Conservation (phyloP, 2,329 filamentous ascomycete species). For the Aspergillus sclerotialis region DNA sequence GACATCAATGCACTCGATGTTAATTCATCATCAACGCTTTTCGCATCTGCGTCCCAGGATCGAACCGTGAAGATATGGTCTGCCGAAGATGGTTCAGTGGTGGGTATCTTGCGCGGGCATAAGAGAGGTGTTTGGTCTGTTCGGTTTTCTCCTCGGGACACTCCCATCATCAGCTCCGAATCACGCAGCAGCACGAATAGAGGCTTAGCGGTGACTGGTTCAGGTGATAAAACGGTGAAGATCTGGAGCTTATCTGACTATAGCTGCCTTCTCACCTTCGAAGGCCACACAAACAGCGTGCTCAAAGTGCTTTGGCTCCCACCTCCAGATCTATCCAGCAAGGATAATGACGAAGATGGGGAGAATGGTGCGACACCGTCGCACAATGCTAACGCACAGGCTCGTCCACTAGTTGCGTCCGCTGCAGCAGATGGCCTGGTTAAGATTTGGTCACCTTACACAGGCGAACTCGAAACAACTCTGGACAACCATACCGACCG, state of each 20-base stretch:
- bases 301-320: constrained; percentile 87
- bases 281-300: constrained; percentile 93
- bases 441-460: constrained; percentile 89
- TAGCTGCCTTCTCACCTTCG: constrained; percentile 85
- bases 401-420: constrained; percentile 55
- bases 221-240: constrained; percentile 92
- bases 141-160: constrained; percentile 74
- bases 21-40: constrained; percentile 66
- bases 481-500: constrained; percentile 96
- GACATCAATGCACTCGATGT: constrained; percentile 94
- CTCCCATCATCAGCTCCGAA: constrained; percentile 67
- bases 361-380: constrained; percentile 22
- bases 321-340: constrained; percentile 33
- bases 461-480: constrained; percentile 77
- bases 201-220: constrained; percentile 80
- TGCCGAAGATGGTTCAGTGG: constrained; percentile 76
- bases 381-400: constrained; percentile 24
- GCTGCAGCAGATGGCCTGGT: constrained; percentile 91
- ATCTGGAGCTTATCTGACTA: constrained; percentile 93
- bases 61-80: constrained; percentile 97
- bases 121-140: constrained; percentile 95
- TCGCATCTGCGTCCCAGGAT: constrained; percentile 94
- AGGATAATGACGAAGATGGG: constrained; percentile 25
- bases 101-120: constrained; percentile 87
- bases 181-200: constrained; percentile 64